Evolutionary conservation across 2,329 filamentous ascomycete genomes (phyloP).

Genomic region (Verticillium nonalfalfae): DNA sequence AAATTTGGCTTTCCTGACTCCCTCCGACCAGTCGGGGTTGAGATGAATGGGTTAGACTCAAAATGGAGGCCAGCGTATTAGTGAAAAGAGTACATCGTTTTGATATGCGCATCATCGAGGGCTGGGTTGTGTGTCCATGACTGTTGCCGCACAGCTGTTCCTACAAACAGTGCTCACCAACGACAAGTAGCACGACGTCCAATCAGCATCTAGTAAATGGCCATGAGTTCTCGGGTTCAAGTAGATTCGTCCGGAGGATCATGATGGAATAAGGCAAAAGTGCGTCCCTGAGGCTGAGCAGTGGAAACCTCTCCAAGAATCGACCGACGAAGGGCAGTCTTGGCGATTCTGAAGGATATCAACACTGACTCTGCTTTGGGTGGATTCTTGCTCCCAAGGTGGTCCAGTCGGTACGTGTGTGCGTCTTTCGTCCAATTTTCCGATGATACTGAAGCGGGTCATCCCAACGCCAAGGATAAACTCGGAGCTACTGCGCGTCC

Average conservation of each 20-base stretch:
- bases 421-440: not conserved
- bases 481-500: not conserved
- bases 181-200: not conserved
- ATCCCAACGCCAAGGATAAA: not conserved
- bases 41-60: too few relatives aligned
- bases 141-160: not conserved
- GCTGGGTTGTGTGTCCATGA: not conserved
- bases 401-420: not conserved
- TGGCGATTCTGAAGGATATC: not conserved
- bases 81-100: too few relatives aligned
- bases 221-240: not conserved
- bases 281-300: not conserved
- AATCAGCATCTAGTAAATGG: not conserved
- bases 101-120: not conserved
- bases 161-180: not conserved
- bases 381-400: not conserved
- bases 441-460: not conserved
- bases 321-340: not conserved
- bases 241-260: not conserved
- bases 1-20: not conserved
- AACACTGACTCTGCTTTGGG: not conserved
- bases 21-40: too few relatives aligned
- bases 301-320: not conserved
- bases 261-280: not conserved
- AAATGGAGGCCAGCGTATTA: too few relatives aligned